Conservation (phyloP, 1,139 yeast genomes). For the Taphrina wiesneri region DNA sequence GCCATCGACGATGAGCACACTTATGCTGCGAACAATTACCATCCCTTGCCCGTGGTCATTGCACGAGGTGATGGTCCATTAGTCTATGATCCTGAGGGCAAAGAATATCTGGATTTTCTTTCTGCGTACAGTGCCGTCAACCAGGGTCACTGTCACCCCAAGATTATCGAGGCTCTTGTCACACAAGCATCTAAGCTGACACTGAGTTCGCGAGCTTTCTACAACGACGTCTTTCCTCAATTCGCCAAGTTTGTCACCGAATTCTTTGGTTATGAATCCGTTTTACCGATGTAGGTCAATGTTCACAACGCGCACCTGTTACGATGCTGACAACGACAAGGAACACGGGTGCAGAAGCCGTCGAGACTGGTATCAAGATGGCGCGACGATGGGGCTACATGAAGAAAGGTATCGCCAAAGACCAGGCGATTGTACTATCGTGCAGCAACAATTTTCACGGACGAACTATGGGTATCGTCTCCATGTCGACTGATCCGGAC, state of each 20-base stretch:
- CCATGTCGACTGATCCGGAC: slow-evolving; percentile 95
- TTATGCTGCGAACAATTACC: slow-evolving; percentile 95
- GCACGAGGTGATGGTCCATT: slow-evolving; percentile 84
- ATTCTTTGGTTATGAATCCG: slow-evolving; percentile 86
- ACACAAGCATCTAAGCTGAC: slow-evolving; percentile 87
- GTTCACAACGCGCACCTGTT: background rate
- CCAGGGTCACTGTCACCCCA: slow-evolving; percentile 98
- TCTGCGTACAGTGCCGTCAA: slow-evolving; percentile 87
- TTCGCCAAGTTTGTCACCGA: slow-evolving; percentile 89
- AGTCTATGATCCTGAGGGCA: slow-evolving; percentile 98
- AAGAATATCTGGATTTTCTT: slow-evolving; percentile 45
- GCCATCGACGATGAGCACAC: slow-evolving; percentile 63
- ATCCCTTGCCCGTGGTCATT: slow-evolving; percentile 93
- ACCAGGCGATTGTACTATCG: slow-evolving; percentile 82
- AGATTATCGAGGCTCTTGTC: slow-evolving; percentile 76
- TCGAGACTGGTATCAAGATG: slow-evolving; percentile 87
- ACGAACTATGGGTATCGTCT: slow-evolving; percentile 89
- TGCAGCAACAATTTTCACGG: slow-evolving; percentile 94
- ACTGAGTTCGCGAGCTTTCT: slow-evolving; percentile 87
- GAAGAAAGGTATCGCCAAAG: slow-evolving; percentile 76
- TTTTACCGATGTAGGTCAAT: slow-evolving; percentile 63
- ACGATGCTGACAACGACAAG: background rate
- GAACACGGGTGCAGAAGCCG: slow-evolving; percentile 97
- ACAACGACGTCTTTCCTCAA: slow-evolving; percentile 81
- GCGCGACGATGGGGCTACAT: slow-evolving; percentile 98